Evolutionary conservation across 257 asterid genomes (phyloP).

Genomic region (Penstemon davidsonii): DNA sequence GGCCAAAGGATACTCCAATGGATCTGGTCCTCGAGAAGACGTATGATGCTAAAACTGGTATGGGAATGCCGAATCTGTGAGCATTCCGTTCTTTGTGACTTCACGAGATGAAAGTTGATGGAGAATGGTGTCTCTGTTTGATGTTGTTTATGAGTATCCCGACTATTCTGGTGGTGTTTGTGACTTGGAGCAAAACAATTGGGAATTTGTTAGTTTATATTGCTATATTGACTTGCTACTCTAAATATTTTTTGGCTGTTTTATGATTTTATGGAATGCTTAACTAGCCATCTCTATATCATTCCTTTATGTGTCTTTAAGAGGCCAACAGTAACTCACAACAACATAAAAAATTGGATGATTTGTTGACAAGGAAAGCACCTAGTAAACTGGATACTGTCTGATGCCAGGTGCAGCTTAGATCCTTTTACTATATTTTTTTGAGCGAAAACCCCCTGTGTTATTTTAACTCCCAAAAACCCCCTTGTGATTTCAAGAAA

Average conservation of each 20-base stretch:
- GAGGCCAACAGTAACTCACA: neutral
- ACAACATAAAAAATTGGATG: too few relatives aligned
- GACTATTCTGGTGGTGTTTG: neutral
- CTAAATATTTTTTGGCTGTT: neutral
- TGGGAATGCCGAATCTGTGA: constrained; percentile 84
- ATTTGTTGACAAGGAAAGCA: too few relatives aligned
- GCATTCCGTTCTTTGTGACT: constrained; percentile 3
- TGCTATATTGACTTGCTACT: constrained; percentile 7
- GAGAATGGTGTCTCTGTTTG: constrained; percentile 7
- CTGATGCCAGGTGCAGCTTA: too few relatives aligned
- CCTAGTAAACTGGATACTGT: too few relatives aligned
- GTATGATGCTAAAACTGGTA: constrained; percentile 72
- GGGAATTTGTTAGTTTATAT: neutral
- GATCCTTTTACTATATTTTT: too few relatives aligned
- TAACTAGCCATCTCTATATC: neutral
- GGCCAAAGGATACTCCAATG: constrained; percentile 84
- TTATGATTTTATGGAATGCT: neutral
- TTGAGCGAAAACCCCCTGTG: too few relatives aligned
- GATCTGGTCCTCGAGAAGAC: constrained; percentile 70
- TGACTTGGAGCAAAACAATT: constrained; percentile 4
- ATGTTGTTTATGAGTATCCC: constrained; percentile 19
- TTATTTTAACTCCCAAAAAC: too few relatives aligned
- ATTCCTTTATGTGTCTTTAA: neutral
- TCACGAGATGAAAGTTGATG: constrained; percentile 16
- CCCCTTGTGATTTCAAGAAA: too few relatives aligned